A percentile compares a stretch with the other conserved stretches of the same genome.
Conservation (phyloP, 257 asterid genomes). For the Nyctanthes arbortristis region DNA sequence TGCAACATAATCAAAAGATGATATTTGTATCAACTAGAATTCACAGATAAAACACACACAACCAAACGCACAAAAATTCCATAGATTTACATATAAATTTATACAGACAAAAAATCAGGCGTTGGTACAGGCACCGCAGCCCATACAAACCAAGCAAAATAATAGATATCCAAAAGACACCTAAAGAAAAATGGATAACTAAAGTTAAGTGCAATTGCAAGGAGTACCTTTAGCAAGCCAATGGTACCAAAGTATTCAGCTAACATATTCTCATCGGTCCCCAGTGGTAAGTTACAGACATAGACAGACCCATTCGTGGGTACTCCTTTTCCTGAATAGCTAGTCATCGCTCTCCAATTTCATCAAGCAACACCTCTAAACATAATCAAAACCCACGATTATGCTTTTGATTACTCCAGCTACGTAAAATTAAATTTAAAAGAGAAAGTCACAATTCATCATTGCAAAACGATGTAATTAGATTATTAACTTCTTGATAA, state of each 20-base stretch:
- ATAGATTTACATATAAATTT: neutral
- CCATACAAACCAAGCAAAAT: neutral
- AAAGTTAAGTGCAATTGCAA: constrained; percentile 1
- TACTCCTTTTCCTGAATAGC: constrained; percentile 60
- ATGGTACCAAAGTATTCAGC: constrained; percentile 95
- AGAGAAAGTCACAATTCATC: neutral
- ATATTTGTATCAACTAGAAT: neutral
- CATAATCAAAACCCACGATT: constrained; percentile 8
- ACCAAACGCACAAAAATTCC: constrained; percentile 11
- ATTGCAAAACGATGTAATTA: neutral
- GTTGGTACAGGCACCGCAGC: neutral
- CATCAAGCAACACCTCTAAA: constrained; percentile 39
- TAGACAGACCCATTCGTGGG: constrained; percentile 79
- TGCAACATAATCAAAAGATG: neutral
- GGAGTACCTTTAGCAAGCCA: constrained; percentile 86
- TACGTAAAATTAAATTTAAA: neutral
- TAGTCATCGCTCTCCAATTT: constrained; percentile 70
- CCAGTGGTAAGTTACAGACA: constrained; percentile 87
- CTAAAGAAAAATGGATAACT: neutral
- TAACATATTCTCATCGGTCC: constrained; percentile 89
- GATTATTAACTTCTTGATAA: too few species aligned
- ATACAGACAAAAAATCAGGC: too few species aligned
- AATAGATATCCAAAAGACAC: neutral
- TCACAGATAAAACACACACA: neutral
- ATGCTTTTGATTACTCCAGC: constrained; percentile 21